Percentiles rank a stretch among this genome's conserved stretches.
Evolutionary conservation across 2,329 filamentous ascomycete genomes (phyloP).

Genomic region (Tolypocladium paradoxum): DNA sequence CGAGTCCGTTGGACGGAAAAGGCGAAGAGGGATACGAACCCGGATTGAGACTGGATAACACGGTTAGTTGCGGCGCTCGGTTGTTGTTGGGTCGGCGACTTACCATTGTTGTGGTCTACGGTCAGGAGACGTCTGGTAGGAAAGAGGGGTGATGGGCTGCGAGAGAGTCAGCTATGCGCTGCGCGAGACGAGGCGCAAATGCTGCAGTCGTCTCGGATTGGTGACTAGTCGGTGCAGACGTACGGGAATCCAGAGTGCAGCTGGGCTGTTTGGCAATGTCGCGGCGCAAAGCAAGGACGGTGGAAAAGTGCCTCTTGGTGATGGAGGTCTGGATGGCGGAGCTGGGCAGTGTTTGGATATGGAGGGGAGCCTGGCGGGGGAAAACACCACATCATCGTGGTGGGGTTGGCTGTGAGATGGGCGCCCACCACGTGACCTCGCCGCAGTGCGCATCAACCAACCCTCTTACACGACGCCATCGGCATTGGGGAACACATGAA

Average conservation of each 20-base stretch:
- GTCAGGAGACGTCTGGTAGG: conserved; percentile 16
- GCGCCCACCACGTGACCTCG: conserved; percentile 17
- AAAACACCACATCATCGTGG: conserved; percentile 19
- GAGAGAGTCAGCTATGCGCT: conserved; percentile 14
- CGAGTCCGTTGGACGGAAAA: not conserved
- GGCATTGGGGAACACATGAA: not conserved
- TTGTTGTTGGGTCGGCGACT: conserved; percentile 13
- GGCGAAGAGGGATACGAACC: conserved; percentile 37
- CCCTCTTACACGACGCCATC: not conserved
- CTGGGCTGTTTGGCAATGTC: not conserved
- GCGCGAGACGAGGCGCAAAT: not conserved
- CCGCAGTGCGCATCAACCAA: conserved; percentile 8
- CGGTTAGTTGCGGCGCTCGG: not conserved
- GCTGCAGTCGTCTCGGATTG: not conserved
- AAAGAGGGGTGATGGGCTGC: conserved; percentile 8
- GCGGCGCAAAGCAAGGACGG: not conserved
- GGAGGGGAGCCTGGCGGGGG: conserved; percentile 18
- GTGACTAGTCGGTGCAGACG: not conserved
- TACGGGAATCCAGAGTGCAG: not conserved
- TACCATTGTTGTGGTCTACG: conserved; percentile 29
- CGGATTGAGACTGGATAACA: conserved; percentile 52
- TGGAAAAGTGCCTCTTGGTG: conserved; percentile 5
- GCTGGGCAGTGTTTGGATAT: conserved; percentile 4
- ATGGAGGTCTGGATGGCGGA: conserved; percentile 1
- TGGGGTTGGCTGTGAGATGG: conserved; percentile 21